A percentile compares a stretch with the other conserved stretches of the same genome.
Evolutionary conservation across 257 asterid species (phyloP).

Genomic region (Ocimum tenuiflorum): DNA sequence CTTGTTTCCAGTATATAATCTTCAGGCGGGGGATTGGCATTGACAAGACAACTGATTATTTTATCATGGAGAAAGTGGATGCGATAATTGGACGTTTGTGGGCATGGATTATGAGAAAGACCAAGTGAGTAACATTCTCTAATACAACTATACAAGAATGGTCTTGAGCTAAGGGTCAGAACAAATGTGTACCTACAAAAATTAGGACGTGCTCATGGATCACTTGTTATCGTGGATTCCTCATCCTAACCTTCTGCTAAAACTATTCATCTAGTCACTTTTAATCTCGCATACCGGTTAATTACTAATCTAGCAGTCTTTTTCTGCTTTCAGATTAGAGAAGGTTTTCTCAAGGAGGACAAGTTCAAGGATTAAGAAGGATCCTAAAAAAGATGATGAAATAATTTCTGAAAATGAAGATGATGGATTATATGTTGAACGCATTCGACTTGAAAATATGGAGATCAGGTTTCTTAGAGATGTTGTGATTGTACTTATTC

Average conservation of each 20-base stretch:
- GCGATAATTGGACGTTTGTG: constrained; percentile 65
- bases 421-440: constrained; percentile 67
- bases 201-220: constrained; percentile 4
- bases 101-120: constrained; percentile 71
- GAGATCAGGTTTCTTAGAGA: constrained; percentile 54
- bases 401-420: constrained; percentile 34
- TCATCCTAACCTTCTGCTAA: constrained; percentile 1
- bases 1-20: constrained; percentile 58
- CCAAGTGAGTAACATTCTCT: constrained; percentile 49
- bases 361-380: constrained; percentile 29
- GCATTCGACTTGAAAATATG: constrained; percentile 84
- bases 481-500: constrained; percentile 8
- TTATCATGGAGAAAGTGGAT: constrained; percentile 94
- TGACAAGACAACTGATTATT: constrained; percentile 77
- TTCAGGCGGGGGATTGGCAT: constrained; percentile 96
- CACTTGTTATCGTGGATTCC: constrained; percentile 17
- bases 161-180: constrained; percentile 3
- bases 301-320: constrained; percentile 8
- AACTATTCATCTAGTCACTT: constrained; percentile 2
- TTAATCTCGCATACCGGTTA: background rate
- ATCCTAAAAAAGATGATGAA: constrained; percentile 49
- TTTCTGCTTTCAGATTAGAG: constrained; percentile 44
- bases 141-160: background rate
- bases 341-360: constrained; percentile 56
- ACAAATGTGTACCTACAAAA: background rate